phyloP scores from a whole-genome alignment of 768 basidiomycete species.

The Plicaturopsis crispa region DNA sequence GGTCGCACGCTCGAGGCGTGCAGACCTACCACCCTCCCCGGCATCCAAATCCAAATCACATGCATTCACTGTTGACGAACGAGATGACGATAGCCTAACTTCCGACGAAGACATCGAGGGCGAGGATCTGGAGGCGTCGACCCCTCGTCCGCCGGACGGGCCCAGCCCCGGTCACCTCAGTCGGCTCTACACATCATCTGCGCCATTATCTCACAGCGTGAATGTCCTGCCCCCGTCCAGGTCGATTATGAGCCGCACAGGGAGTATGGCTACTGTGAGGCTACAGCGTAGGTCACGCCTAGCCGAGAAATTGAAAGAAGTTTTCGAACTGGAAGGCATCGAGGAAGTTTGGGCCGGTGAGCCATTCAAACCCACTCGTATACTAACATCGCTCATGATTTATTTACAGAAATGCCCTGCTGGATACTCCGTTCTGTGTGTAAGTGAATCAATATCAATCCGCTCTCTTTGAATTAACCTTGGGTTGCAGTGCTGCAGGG shows the following conservation, averaged over 20 bases:
- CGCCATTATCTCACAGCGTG: constrained; percentile 10
- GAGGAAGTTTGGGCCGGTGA: constrained; percentile 80
- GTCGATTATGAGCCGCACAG: constrained; percentile 31
- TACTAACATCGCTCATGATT: constrained; percentile 4
- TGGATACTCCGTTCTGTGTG: constrained; percentile 87
- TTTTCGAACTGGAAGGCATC: constrained; percentile 77
- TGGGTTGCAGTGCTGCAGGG: constrained; percentile 75
- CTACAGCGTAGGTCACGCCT: constrained; percentile 61
- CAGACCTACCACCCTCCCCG: constrained; percentile 15
- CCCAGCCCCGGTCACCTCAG: constrained; percentile 6
- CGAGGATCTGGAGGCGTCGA: constrained; percentile 57
- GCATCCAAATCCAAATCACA: not conserved
- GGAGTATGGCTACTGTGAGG: constrained; percentile 70
- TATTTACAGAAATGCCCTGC: constrained; percentile 79
- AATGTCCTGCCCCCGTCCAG: constrained; percentile 7
- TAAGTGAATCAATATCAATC: constrained; percentile 35
- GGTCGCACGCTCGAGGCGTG: constrained; percentile 56
- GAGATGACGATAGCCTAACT: constrained; percentile 20
- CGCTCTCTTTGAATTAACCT: constrained; percentile 1
- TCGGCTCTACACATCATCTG: constrained; percentile 2
- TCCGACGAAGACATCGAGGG: constrained; percentile 49
- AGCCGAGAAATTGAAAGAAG: constrained; percentile 82
- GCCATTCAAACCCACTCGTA: constrained; percentile 11
- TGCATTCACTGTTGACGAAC: constrained; percentile 17
- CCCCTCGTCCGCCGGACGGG: constrained; percentile 29